Conservation (phyloP, 1,284 basidiomycete species). For the Apiotrichum mycotoxinovorans region DNA sequence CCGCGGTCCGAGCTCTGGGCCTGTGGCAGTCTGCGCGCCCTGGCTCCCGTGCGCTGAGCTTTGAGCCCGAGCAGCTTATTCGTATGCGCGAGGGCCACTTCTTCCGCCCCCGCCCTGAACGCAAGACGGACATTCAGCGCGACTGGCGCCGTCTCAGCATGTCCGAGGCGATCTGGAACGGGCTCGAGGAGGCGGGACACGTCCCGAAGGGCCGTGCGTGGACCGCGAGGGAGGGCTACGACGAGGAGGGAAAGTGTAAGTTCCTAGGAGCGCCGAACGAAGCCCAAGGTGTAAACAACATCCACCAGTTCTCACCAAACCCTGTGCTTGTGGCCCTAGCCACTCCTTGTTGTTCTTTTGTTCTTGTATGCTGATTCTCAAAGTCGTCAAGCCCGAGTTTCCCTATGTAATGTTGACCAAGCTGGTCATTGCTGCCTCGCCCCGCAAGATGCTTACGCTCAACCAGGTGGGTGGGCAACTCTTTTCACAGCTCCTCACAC, state of each 20-base stretch:
- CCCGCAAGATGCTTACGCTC: conserved; percentile 30
- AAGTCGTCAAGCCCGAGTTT: conserved; percentile 31
- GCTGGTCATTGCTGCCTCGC: conserved; percentile 32
- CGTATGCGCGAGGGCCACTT: conserved; percentile 23
- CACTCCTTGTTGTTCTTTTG: too few relatives aligned
- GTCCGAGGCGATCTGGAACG: conserved; percentile 26
- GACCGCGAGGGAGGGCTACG: conserved; percentile 20
- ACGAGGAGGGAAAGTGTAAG: conserved; percentile 25
- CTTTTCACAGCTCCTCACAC: too few relatives aligned
- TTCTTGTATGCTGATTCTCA: background rate
- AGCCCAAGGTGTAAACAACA: too few relatives aligned
- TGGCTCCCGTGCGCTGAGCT: conserved; percentile 2
- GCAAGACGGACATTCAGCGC: conserved; percentile 7
- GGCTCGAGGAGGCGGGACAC: conserved; percentile 27
- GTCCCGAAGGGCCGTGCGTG: conserved; percentile 22
- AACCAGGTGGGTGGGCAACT: conserved; percentile 20
- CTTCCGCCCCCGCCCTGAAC: conserved; percentile 3
- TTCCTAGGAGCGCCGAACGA: background rate
- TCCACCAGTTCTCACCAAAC: too few relatives aligned
- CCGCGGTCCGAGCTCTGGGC: conserved; percentile 14
- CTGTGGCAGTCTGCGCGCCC: conserved; percentile 5
- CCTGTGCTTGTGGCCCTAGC: too few relatives aligned
- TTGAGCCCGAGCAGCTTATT: conserved; percentile 18
- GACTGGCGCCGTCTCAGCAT: conserved; percentile 20
- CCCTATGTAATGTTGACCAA: conserved; percentile 28